These are phyloP conservation scores for Naganishia liquefaciens DNA, from an alignment of 1,284 basidiomycete genomes.

Conservation along the genomic window DNA sequence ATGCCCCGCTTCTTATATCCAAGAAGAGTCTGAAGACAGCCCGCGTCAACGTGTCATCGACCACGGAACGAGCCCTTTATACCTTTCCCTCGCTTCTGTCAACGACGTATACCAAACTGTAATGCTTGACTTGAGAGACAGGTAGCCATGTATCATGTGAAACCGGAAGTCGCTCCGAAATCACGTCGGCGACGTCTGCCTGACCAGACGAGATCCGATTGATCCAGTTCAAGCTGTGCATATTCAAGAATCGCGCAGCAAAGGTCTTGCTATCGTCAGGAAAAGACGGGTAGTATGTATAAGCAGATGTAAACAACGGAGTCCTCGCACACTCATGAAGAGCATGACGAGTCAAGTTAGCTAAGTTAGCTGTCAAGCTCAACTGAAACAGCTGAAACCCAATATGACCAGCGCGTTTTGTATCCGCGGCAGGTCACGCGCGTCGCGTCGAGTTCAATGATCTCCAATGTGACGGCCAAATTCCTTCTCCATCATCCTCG, in stretches of 20 bases:
- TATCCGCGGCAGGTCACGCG: conserved; percentile 6
- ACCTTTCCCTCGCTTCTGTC: background rate
- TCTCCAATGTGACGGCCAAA: conserved; percentile 18
- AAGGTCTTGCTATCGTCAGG: too few species aligned
- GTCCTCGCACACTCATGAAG: too few species aligned
- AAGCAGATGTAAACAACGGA: too few species aligned
- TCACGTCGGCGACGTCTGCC: background rate
- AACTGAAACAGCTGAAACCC: background rate
- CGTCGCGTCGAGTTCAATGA: conserved; percentile 6
- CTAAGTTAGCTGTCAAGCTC: too few species aligned
- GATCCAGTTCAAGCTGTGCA: conserved; percentile 4
- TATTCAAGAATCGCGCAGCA: background rate
- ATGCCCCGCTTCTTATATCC: conserved; percentile 24
- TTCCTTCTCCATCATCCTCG: background rate
- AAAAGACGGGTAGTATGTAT: too few species aligned
- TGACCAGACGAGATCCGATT: background rate
- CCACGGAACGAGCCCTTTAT: background rate
- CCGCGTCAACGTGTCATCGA: background rate
- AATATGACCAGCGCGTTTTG: conserved; percentile 8
- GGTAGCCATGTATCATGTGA: background rate
- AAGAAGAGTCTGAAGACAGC: conserved; percentile 1
- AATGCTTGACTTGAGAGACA: background rate
- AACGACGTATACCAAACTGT: conserved; percentile 13
- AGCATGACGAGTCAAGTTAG: too few species aligned
- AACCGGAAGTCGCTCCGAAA: conserved; percentile 5